These are phyloP conservation scores for Penicillium sp. DNA, from an alignment of 2,329 filamentous ascomycete species.

Conservation along the genomic window DNA sequence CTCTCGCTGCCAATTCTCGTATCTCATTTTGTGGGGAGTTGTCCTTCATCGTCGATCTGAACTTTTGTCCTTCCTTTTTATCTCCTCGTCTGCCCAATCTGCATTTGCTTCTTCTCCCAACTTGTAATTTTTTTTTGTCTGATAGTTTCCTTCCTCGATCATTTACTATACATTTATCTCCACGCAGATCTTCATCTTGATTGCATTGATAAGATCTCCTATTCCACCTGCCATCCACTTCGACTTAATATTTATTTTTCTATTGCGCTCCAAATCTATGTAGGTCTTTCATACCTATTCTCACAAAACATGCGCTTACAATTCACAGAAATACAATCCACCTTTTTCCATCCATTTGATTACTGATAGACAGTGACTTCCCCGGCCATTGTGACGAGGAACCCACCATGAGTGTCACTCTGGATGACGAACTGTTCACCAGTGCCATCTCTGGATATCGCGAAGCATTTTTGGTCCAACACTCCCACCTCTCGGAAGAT, in stretches of 20 bases:
- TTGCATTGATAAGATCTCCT: background rate
- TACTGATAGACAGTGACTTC: slow-evolving; percentile 35
- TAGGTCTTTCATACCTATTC: background rate
- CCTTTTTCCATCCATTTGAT: slow-evolving; percentile 15
- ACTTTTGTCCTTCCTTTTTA: slow-evolving; percentile 13
- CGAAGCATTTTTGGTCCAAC: slow-evolving; percentile 42
- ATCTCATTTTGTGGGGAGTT: slow-evolving; percentile 11
- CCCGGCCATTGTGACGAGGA: slow-evolving; percentile 16
- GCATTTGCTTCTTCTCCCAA: slow-evolving; percentile 8
- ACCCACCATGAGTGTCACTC: slow-evolving; percentile 34
- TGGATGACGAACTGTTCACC: slow-evolving; percentile 42
- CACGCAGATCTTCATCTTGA: background rate
- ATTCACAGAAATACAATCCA: background rate
- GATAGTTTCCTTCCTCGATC: background rate
- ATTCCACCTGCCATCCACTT: background rate
- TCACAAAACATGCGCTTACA: background rate
- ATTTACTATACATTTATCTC: background rate
- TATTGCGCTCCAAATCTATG: background rate
- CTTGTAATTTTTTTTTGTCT: background rate
- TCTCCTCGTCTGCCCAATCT: slow-evolving; percentile 17
- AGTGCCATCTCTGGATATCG: slow-evolving; percentile 43
- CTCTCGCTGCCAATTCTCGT: slow-evolving; percentile 7
- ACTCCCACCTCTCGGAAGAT: slow-evolving; percentile 42
- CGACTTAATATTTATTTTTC: background rate
- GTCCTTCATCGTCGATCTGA: slow-evolving; percentile 7